These are phyloP conservation scores for Collariella sp. DNA, from an alignment of 495 filamentous ascomycete genomes.

Conservation along the genomic window DNA sequence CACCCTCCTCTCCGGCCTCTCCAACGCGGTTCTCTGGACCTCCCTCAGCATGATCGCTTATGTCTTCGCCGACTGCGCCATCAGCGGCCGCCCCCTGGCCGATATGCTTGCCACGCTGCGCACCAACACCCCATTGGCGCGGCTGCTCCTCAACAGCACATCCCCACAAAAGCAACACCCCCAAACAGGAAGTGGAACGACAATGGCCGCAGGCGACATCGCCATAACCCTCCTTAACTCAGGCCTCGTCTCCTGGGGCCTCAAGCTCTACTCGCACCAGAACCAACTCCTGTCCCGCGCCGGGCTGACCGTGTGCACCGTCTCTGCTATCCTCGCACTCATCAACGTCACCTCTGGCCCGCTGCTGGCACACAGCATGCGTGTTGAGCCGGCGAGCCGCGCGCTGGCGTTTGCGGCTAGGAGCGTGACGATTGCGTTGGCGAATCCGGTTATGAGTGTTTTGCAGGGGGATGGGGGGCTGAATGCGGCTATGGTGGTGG, in stretches of 20 bases:
- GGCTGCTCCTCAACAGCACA: slow-evolving; percentile 20
- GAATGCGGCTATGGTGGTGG: slow-evolving; percentile 39
- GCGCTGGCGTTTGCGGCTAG: slow-evolving; percentile 38
- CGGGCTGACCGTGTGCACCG: slow-evolving; percentile 29
- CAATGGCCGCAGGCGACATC: slow-evolving; percentile 37
- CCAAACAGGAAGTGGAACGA: background rate
- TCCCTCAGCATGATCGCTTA: slow-evolving; percentile 35
- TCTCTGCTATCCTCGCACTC: slow-evolving; percentile 25
- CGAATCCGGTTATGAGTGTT: slow-evolving; percentile 30
- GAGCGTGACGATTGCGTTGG: slow-evolving; percentile 37
- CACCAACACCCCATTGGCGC: slow-evolving; percentile 28
- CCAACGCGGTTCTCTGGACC: slow-evolving; percentile 38
- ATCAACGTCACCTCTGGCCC: slow-evolving; percentile 33
- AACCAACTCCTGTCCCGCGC: slow-evolving; percentile 31
- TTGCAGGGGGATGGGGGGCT: slow-evolving; percentile 34
- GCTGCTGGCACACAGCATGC: slow-evolving; percentile 24
- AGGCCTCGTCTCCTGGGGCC: slow-evolving; percentile 38
- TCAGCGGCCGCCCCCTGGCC: slow-evolving; percentile 18
- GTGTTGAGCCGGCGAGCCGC: slow-evolving; percentile 21
- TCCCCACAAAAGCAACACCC: background rate
- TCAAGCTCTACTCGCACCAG: slow-evolving; percentile 43
- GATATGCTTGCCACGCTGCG: slow-evolving; percentile 28
- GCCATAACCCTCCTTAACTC: slow-evolving; percentile 36
- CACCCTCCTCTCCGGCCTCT: slow-evolving; percentile 26
- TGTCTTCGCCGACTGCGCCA: slow-evolving; percentile 27